These are phyloP conservation scores for Bipolaris gigantea DNA, from an alignment of 2,329 filamentous ascomycete species.

Conservation along the genomic window DNA sequence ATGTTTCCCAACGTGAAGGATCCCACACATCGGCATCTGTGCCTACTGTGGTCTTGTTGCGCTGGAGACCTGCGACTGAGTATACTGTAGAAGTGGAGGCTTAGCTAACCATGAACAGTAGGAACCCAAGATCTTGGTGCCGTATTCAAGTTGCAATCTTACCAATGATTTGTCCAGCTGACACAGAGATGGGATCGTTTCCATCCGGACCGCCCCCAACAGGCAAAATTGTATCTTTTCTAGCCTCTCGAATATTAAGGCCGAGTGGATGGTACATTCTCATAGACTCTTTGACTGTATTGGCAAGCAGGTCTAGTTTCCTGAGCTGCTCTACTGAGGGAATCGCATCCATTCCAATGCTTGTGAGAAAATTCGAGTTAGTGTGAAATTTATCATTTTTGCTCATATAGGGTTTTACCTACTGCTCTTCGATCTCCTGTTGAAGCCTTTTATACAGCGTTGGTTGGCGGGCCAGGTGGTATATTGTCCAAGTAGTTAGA, in stretches of 20 bases:
- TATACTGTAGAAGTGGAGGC: not conserved
- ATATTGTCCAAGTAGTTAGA: slow-evolving; percentile 6
- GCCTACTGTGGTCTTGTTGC: slow-evolving; percentile 4
- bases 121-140: not conserved
- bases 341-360: slow-evolving; percentile 3
- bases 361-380: not conserved
- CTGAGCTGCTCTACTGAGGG: not conserved
- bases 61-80: slow-evolving; percentile 9
- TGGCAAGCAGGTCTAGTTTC: slow-evolving; percentile 6
- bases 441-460: slow-evolving; percentile 1
- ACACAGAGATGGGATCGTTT: not conserved
- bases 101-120: not conserved
- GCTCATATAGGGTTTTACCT: not conserved
- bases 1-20: slow-evolving; percentile 6
- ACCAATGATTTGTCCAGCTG: slow-evolving; percentile 6
- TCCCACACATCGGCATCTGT: slow-evolving; percentile 4
- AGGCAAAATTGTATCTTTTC: not conserved
- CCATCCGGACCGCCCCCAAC: slow-evolving; percentile 6
- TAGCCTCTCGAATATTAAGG: slow-evolving; percentile 7
- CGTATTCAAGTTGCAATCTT: not conserved
- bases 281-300: slow-evolving; percentile 10
- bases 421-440: slow-evolving; percentile 2
- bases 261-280: slow-evolving; percentile 7
- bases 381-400: not conserved
- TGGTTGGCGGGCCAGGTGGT: slow-evolving; percentile 3